Conservation (phyloP, 2,329 filamentous ascomycete genomes). For the Penicillium decumbens region DNA sequence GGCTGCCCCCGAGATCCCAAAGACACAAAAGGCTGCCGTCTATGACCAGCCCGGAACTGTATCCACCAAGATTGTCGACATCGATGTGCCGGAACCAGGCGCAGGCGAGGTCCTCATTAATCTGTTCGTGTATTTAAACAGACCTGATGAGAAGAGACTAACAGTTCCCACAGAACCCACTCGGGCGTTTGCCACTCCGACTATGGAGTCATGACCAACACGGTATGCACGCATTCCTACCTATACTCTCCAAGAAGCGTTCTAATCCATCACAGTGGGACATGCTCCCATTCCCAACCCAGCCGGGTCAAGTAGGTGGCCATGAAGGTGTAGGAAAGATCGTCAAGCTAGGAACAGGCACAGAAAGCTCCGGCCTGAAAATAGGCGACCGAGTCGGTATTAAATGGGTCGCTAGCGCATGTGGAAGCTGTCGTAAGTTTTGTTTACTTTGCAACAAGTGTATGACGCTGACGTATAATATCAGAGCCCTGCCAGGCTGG, state of each 20-base stretch:
- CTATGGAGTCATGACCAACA: constrained; percentile 53
- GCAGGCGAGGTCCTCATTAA: constrained; percentile 60
- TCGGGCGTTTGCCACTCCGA: constrained; percentile 64
- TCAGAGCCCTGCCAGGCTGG: constrained; percentile 50
- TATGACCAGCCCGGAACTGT: constrained; percentile 63
- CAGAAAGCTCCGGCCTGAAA: constrained; percentile 54
- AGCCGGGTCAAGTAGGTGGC: constrained; percentile 60
- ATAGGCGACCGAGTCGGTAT: constrained; percentile 66
- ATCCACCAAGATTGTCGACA: constrained; percentile 59
- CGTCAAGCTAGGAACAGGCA: constrained; percentile 60
- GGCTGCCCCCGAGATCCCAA: constrained; percentile 46
- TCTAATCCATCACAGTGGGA: constrained; percentile 44
- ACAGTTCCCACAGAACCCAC: constrained; percentile 46
- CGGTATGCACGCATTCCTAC: constrained; percentile 11
- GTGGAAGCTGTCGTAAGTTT: constrained; percentile 48
- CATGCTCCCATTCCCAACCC: constrained; percentile 56
- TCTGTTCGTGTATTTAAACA: constrained; percentile 43
- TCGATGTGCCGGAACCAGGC: constrained; percentile 62
- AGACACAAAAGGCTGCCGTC: constrained; percentile 59
- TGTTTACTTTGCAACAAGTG: no score
- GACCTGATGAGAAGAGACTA: background rate
- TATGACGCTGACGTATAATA: constrained; percentile 1
- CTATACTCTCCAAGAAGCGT: constrained; percentile 12
- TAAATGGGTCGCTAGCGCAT: constrained; percentile 61
- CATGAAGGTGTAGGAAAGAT: constrained; percentile 65